These are phyloP conservation scores for Daldinia grandis DNA, from an alignment of 495 filamentous ascomycete species.

Conservation along the genomic window DNA sequence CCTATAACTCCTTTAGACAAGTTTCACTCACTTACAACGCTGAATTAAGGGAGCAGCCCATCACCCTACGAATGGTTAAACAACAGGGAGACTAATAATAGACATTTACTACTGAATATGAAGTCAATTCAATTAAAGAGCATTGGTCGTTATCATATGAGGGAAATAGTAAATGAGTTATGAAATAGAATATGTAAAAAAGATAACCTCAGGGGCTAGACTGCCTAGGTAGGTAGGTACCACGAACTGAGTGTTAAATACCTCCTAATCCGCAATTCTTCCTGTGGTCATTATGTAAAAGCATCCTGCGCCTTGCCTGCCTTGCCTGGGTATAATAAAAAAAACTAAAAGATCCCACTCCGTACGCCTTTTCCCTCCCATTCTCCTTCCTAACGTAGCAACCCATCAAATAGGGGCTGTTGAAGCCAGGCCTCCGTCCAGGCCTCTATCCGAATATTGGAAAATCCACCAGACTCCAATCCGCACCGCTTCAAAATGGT, in stretches of 20 bases:
- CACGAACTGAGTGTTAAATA: background rate
- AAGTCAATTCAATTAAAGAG: no score
- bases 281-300: background rate
- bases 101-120: no score
- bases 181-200: background rate
- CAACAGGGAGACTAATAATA: no score
- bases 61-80: no score
- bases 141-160: background rate
- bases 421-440: background rate
- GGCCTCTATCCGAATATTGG: background rate
- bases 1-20: no score
- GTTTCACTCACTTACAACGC: no score
- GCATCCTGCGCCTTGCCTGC: background rate
- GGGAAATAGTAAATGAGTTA: background rate
- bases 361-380: background rate
- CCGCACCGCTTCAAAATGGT: background rate
- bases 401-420: background rate
- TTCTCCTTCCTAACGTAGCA: background rate
- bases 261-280: background rate
- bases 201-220: background rate
- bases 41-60: no score
- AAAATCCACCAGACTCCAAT: background rate
- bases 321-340: background rate
- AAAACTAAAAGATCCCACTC: background rate
- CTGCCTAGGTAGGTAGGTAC: no score